Conservation (phyloP, 768 basidiomycete genomes). For the Amanita pseudoporphyria region DNA sequence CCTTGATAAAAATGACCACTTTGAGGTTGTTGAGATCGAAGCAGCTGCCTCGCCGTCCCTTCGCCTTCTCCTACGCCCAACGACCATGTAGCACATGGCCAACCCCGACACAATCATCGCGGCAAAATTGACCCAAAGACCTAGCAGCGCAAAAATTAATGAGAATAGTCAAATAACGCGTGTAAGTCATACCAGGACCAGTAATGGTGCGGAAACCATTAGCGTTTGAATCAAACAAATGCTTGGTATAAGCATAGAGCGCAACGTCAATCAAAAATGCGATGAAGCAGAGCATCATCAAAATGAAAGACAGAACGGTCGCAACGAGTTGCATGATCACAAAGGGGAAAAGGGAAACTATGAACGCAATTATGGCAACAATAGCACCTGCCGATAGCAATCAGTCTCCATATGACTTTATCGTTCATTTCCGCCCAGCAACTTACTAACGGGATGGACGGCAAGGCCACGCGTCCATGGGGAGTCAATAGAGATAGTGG, state of each 20-base stretch:
- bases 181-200: slow-evolving; percentile 44
- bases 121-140: slow-evolving; percentile 70
- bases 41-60: slow-evolving; percentile 25
- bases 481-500: slow-evolving; percentile 33
- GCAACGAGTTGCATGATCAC: slow-evolving; percentile 50
- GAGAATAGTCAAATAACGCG: background rate
- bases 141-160: slow-evolving; percentile 20
- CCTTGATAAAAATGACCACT: slow-evolving; percentile 10
- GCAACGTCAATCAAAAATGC: slow-evolving; percentile 75
- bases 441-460: slow-evolving; percentile 66
- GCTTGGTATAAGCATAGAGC: slow-evolving; percentile 51
- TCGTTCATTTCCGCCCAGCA: background rate
- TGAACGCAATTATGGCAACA: slow-evolving; percentile 54
- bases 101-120: slow-evolving; percentile 53
- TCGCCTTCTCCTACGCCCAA: slow-evolving; percentile 51
- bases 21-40: slow-evolving; percentile 23
- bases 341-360: slow-evolving; percentile 52
- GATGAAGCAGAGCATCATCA: slow-evolving; percentile 56
- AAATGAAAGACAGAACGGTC: slow-evolving; percentile 60
- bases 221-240: slow-evolving; percentile 44
- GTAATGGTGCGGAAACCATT: slow-evolving; percentile 39
- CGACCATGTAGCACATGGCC: slow-evolving; percentile 62
- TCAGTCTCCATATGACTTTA: background rate
- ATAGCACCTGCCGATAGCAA: slow-evolving; percentile 29
- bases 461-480: slow-evolving; percentile 70